A percentile compares a stretch with the other conserved stretches of the same genome.
Conservation (phyloP, 116 monocot species). For the Iris pallida region DNA sequence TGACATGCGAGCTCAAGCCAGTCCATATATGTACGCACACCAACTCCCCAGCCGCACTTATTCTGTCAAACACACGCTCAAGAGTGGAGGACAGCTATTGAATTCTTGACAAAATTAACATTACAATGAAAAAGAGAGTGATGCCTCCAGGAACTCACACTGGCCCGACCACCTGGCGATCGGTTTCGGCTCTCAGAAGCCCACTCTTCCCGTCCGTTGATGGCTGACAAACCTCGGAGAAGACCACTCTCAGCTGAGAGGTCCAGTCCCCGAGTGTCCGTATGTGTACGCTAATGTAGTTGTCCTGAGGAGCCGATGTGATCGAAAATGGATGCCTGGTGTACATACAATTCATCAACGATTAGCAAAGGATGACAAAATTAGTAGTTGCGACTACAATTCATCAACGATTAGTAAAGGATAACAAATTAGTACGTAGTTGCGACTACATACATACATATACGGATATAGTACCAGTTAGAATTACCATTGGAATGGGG, state of each 20-base stretch:
- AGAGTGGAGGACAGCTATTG: too few relatives aligned
- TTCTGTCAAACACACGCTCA: too few relatives aligned
- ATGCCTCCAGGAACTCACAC: background rate
- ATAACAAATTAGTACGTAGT: background rate
- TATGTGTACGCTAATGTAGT: slow-evolving; percentile 85
- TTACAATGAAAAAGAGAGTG: background rate
- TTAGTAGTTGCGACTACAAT: background rate
- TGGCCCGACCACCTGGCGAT: slow-evolving; percentile 6
- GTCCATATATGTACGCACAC: too few relatives aligned
- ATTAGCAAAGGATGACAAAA: background rate
- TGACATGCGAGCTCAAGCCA: too few relatives aligned
- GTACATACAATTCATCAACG: background rate
- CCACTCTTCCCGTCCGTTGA: slow-evolving; percentile 67
- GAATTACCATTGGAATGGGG: slow-evolving; percentile 95
- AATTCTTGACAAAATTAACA: too few relatives aligned
- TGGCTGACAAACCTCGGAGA: slow-evolving; percentile 64
- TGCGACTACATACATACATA: too few relatives aligned
- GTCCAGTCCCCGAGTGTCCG: slow-evolving; percentile 90
- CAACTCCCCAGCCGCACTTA: too few relatives aligned
- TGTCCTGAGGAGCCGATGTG: slow-evolving; percentile 83
- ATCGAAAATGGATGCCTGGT: slow-evolving; percentile 93
- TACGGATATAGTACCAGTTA: too few relatives aligned
- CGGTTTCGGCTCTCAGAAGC: slow-evolving; percentile 64
- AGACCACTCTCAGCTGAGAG: slow-evolving; percentile 59
- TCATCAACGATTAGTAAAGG: background rate